Conservation (phyloP, 352 stramenopile genomes). For the Saprolegnia diclina region DNA sequence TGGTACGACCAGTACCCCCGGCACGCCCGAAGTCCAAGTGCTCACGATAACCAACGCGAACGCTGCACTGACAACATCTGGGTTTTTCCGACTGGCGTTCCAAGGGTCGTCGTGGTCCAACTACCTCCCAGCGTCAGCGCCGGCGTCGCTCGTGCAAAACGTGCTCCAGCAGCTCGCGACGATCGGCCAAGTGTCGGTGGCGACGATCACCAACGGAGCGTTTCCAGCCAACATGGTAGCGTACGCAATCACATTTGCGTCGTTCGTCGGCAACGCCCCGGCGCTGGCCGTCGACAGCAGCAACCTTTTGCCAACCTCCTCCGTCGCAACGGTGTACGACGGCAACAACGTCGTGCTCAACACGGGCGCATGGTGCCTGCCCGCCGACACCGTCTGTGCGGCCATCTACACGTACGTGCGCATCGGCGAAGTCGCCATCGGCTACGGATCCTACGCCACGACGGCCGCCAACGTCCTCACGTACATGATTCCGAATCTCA, state of each 20-base stretch:
- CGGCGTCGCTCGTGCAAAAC: constrained; percentile 40
- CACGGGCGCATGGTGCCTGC: constrained; percentile 39
- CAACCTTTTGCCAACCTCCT: constrained; percentile 43
- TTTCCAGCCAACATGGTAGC: constrained; percentile 21
- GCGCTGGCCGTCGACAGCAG: constrained; percentile 47
- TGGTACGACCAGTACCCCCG: constrained; percentile 44
- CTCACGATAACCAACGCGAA: constrained; percentile 51
- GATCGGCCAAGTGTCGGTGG: constrained; percentile 52
- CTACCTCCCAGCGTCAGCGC: constrained; percentile 44
- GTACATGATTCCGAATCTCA: constrained; percentile 66
- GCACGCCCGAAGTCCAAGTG: constrained; percentile 64
- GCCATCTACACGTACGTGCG: constrained; percentile 43
- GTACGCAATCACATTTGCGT: constrained; percentile 80
- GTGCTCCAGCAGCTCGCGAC: constrained; percentile 59
- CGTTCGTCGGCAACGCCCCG: constrained; percentile 53
- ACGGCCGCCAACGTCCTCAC: constrained; percentile 46
- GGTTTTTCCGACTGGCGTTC: constrained; percentile 71
- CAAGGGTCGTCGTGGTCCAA: constrained; percentile 65
- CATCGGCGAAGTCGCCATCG: constrained; percentile 48
- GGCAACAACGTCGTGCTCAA: constrained; percentile 68
- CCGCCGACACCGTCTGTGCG: constrained; percentile 40
- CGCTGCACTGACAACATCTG: constrained; percentile 32
- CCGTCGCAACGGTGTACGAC: constrained; percentile 59
- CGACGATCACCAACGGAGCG: constrained; percentile 25
- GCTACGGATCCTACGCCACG: constrained; percentile 69